These are phyloP conservation scores for Didymella arachidicola DNA, from an alignment of 2,329 filamentous ascomycete genomes.

Conservation along the genomic window DNA sequence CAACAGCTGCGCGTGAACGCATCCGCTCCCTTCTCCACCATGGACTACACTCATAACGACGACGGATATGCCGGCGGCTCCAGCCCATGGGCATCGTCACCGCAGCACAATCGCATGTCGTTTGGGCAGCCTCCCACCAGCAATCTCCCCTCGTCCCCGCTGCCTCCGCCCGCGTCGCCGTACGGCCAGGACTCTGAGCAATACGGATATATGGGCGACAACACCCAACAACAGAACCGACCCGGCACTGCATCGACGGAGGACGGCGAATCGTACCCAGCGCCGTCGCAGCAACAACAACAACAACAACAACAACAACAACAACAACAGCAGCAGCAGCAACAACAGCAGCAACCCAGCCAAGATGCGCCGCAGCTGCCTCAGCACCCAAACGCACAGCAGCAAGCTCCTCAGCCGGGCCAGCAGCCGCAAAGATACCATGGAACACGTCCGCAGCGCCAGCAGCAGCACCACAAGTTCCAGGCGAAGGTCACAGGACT, in stretches of 20 bases:
- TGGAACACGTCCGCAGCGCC: slow-evolving; percentile 52
- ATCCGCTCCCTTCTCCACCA: slow-evolving; percentile 49
- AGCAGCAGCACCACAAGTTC: slow-evolving; percentile 77
- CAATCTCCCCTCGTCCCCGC: slow-evolving; percentile 52
- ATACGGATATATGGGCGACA: slow-evolving; percentile 48
- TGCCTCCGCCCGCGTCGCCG: slow-evolving; percentile 51
- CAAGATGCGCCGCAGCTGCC: slow-evolving; percentile 40
- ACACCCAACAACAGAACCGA: slow-evolving; percentile 36
- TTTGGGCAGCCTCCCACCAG: slow-evolving; percentile 57
- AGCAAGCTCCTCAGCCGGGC: slow-evolving; percentile 51
- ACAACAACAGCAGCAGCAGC: slow-evolving; percentile 32
- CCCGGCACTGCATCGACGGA: slow-evolving; percentile 38
- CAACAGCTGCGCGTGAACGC: slow-evolving; percentile 30
- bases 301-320: slow-evolving; percentile 43
- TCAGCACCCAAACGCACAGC: slow-evolving; percentile 47
- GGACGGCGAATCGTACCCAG: slow-evolving; percentile 47
- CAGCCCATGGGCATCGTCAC: slow-evolving; percentile 71
- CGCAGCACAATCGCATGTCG: slow-evolving; percentile 59
- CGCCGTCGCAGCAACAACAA: slow-evolving; percentile 26
- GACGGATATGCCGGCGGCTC: slow-evolving; percentile 63
- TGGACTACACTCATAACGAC: slow-evolving; percentile 72
- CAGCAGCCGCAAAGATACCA: slow-evolving; percentile 58
- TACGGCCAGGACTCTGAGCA: slow-evolving; percentile 47
- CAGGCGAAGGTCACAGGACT: slow-evolving; percentile 94
- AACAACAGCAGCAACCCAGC: slow-evolving; percentile 48